These are phyloP conservation scores for Diaporthe sp. DNA, from an alignment of 2,329 filamentous ascomycete genomes.

Conservation along the genomic window DNA sequence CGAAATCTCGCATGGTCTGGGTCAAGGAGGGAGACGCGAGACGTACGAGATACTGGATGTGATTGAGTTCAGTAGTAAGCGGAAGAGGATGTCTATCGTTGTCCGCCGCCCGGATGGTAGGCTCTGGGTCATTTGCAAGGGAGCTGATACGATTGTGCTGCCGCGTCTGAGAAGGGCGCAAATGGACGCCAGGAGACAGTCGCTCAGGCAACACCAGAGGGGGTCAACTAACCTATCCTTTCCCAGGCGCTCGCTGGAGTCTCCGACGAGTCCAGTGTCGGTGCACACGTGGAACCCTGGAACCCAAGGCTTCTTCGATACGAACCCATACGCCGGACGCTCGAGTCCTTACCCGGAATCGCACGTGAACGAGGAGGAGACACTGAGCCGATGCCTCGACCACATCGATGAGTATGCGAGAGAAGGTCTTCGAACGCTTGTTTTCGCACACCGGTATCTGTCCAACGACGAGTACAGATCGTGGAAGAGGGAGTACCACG, in stretches of 20 bases:
- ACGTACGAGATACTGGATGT: conserved; percentile 85
- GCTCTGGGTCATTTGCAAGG: conserved; percentile 89
- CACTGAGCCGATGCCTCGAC: conserved; percentile 86
- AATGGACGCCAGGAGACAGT: conserved; percentile 69
- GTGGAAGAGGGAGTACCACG: conserved; percentile 83
- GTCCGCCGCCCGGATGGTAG: conserved; percentile 86
- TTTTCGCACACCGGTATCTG: conserved; percentile 84
- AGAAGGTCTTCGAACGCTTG: conserved; percentile 84
- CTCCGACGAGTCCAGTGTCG: conserved; percentile 58
- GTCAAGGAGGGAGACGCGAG: conserved; percentile 53
- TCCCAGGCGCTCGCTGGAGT: conserved; percentile 66
- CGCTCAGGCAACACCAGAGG: conserved; percentile 69
- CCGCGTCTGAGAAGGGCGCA: conserved; percentile 82
- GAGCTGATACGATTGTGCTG: conserved; percentile 87
- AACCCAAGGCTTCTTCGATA: conserved; percentile 55
- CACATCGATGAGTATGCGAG: conserved; percentile 91
- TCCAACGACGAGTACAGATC: conserved; percentile 79
- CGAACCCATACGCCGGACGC: background rate
- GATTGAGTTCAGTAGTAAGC: conserved; percentile 90
- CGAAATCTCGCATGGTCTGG: conserved; percentile 59
- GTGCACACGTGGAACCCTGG: conserved; percentile 48
- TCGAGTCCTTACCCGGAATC: background rate
- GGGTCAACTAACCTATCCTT: conserved; percentile 51
- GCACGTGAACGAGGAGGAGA: conserved; percentile 66
- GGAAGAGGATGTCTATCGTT: conserved; percentile 92